Evolutionary conservation across 306 rosid species (phyloP).

Genomic region (Senna siamea): DNA sequence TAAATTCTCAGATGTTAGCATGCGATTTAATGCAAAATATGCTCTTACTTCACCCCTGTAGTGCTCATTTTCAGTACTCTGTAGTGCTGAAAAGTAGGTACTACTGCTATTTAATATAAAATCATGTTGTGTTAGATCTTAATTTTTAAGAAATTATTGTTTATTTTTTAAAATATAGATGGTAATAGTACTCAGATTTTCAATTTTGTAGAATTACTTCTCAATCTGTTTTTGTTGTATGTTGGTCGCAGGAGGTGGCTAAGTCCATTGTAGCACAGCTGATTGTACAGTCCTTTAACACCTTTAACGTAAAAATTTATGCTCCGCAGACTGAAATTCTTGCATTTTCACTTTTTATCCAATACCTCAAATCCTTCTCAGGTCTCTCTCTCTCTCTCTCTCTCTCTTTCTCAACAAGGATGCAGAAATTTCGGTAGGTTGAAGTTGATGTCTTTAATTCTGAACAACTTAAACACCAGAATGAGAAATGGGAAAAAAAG

Average conservation of each 20-base stretch:
- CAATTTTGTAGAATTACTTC: neutral
- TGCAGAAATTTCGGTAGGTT: constrained; percentile 5
- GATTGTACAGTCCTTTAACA: constrained; percentile 73
- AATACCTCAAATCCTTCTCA: constrained; percentile 24
- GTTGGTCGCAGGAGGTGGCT: constrained; percentile 63
- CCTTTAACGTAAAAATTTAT: constrained; percentile 42
- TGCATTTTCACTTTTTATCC: constrained; percentile 50
- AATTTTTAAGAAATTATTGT: neutral
- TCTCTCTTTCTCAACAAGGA: neutral
- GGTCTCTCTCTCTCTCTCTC: neutral
- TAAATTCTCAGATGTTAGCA: neutral
- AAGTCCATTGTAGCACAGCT: constrained; percentile 47
- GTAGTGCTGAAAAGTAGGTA: too few species aligned
- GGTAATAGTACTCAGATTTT: too few species aligned
- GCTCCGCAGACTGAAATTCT: constrained; percentile 40
- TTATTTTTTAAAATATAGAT: too few species aligned
- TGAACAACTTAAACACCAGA: constrained; percentile 2
- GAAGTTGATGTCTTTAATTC: constrained; percentile 23
- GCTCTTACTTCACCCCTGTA: neutral
- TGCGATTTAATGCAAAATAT: neutral
- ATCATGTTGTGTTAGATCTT: neutral
- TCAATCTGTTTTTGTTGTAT: constrained; percentile 28
- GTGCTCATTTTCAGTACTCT: neutral
- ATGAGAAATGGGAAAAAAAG: constrained; percentile 7
- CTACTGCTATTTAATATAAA: too few species aligned